Conservation (phyloP, 1,139 yeast species). For the Barnettozyma hawaiiensis region DNA sequence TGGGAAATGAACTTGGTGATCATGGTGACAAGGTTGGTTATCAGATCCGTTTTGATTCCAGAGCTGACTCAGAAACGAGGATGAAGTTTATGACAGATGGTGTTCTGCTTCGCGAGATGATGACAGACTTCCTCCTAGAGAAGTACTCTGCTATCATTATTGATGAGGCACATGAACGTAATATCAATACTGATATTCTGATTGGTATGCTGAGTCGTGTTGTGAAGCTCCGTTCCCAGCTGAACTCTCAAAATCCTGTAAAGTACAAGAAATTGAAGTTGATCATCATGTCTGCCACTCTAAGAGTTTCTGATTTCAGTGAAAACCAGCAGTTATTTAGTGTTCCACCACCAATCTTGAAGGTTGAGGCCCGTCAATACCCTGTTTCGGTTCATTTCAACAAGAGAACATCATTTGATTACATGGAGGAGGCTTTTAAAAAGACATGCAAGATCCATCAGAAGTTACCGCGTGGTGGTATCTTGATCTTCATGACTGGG, state of each 20-base stretch:
- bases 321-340: conserved; percentile 69
- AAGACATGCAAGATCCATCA: conserved; percentile 86
- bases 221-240: conserved; percentile 64
- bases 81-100: conserved; percentile 99
- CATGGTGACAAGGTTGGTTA: conserved; percentile 76
- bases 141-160: conserved; percentile 84
- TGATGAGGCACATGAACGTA: conserved; percentile 98
- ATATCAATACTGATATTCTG: conserved; percentile 89
- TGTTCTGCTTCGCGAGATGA: conserved; percentile 87
- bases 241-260: conserved; percentile 41
- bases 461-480: conserved; percentile 89
- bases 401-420: conserved; percentile 68
- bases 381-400: conserved; percentile 93
- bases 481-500: conserved; percentile 86
- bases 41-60: conserved; percentile 87
- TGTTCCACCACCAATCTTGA: conserved; percentile 82
- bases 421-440: conserved; percentile 79
- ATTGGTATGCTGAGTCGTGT: conserved; percentile 93
- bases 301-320: conserved; percentile 87
- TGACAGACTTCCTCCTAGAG: conserved; percentile 71
- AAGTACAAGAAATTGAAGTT: conserved; percentile 57
- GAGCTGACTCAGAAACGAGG: conserved; percentile 63
- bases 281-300: conserved; percentile 90
- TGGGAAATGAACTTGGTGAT: conserved; percentile 74
- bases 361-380: conserved; percentile 91